These are phyloP conservation scores for Corylus americana DNA, from an alignment of 306 rosid species.

Conservation along the genomic window DNA sequence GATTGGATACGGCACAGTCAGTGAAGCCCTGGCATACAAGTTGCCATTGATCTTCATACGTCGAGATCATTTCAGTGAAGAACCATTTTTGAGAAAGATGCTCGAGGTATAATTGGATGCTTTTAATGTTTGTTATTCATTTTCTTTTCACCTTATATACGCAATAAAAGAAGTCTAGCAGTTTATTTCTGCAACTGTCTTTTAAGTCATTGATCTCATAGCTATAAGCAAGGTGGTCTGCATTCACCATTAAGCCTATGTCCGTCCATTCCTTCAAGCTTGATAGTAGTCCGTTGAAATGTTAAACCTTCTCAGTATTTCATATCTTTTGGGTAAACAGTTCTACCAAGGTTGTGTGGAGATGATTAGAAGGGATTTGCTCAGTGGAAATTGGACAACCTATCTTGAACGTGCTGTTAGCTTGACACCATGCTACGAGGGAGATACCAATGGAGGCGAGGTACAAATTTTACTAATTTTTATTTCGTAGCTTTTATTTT, in stretches of 20 bases:
- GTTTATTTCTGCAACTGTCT: too few species aligned
- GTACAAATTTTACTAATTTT: conserved; percentile 30
- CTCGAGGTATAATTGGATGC: conserved; percentile 64
- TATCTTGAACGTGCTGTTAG: conserved; percentile 92
- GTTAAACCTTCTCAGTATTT: too few species aligned
- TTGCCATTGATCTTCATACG: conserved; percentile 93
- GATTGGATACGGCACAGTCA: conserved; percentile 93
- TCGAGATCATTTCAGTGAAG: conserved; percentile 97
- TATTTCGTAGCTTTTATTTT: too few species aligned
- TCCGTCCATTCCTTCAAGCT: too few species aligned
- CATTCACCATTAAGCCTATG: too few species aligned
- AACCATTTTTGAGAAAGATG: conserved; percentile 97
- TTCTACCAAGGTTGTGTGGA: conserved; percentile 86
- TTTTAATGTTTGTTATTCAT: too few species aligned
- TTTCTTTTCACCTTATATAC: too few species aligned
- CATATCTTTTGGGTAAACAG: conserved; percentile 33
- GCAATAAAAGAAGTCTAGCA: too few species aligned
- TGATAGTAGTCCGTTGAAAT: too few species aligned
- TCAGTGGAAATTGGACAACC: conserved; percentile 95
- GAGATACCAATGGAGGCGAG: conserved; percentile 93
- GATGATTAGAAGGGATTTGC: conserved; percentile 96
- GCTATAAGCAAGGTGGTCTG: neutral
- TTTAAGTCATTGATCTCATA: neutral
- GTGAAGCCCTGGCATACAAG: conserved; percentile 89
- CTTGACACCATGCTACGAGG: conserved; percentile 93